Conservation (phyloP, 2,329 filamentous ascomycete species). For the Cyphellophora attinorum region DNA sequence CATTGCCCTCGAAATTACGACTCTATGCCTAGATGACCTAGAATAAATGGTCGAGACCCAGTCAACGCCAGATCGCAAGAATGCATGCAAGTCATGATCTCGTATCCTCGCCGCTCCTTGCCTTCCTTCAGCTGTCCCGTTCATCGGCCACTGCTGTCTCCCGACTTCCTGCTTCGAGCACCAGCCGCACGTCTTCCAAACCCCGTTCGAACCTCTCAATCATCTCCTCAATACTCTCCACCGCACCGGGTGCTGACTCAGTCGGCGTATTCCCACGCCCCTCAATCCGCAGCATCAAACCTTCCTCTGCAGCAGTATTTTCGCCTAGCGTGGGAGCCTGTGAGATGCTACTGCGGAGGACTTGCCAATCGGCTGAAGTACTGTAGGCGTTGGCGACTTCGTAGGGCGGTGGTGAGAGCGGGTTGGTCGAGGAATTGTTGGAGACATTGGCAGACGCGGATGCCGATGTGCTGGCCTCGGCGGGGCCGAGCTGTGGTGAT, state of each 20-base stretch:
- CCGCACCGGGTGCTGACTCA: slow-evolving; percentile 16
- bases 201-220: slow-evolving; percentile 36
- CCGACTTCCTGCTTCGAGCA: background rate
- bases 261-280: slow-evolving; percentile 20
- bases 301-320: slow-evolving; percentile 37
- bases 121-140: too few relatives aligned
- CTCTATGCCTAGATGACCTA: too few relatives aligned
- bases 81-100: too few relatives aligned
- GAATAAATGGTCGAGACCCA: too few relatives aligned
- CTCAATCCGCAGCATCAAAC: slow-evolving; percentile 35
- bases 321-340: slow-evolving; percentile 56
- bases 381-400: slow-evolving; percentile 61
- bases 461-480: slow-evolving; percentile 35
- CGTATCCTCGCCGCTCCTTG: too few relatives aligned
- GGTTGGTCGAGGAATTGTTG: slow-evolving; percentile 23
- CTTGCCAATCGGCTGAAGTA: slow-evolving; percentile 65
- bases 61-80: too few relatives aligned
- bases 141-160: background rate
- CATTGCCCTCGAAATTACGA: too few relatives aligned
- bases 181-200: slow-evolving; percentile 29
- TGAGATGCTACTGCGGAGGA: slow-evolving; percentile 43
- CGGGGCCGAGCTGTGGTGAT: slow-evolving; percentile 37
- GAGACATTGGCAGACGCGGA: slow-evolving; percentile 32
- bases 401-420: too few relatives aligned
- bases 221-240: slow-evolving; percentile 33